A percentile compares a stretch with the other conserved stretches of the same genome.
phyloP scores from a whole-genome alignment of 192 early-diverging fungal genomes.

The Gaertneriomyces sp. region DNA sequence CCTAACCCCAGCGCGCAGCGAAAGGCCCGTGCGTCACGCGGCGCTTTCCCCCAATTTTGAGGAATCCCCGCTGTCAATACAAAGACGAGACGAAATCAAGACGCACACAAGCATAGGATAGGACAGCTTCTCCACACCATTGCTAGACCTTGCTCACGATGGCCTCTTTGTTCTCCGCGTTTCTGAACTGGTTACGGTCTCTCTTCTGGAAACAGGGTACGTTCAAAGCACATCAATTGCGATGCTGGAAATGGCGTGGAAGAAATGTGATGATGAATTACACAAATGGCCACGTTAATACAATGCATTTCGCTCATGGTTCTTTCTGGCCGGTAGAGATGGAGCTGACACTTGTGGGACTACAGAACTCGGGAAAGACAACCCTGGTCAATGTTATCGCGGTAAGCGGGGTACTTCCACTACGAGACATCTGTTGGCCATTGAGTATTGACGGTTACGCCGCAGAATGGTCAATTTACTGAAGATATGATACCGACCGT shows the following conservation, averaged over 20 bases:
- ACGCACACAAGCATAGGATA: too few relatives aligned
- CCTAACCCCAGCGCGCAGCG: too few relatives aligned
- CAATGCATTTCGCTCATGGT: slow-evolving; percentile 41
- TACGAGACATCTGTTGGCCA: too few relatives aligned
- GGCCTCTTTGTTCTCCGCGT: slow-evolving; percentile 19
- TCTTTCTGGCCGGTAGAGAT: slow-evolving; percentile 39
- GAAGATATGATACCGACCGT: slow-evolving; percentile 90
- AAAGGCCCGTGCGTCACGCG: too few relatives aligned
- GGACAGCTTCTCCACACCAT: too few relatives aligned
- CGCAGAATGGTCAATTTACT: slow-evolving; percentile 53
- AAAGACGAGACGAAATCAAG: too few relatives aligned
- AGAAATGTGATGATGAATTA: too few relatives aligned
- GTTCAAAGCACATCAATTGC: slow-evolving; percentile 18
- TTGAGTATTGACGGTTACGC: neutral
- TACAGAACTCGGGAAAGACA: slow-evolving; percentile 61
- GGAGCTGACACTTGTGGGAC: slow-evolving; percentile 58
- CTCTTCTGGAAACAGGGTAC: slow-evolving; percentile 55
- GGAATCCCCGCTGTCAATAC: too few relatives aligned
- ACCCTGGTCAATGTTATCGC: slow-evolving; percentile 60
- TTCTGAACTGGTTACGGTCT: slow-evolving; percentile 34
- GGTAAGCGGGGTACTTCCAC: slow-evolving; percentile 22
- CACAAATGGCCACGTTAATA: neutral
- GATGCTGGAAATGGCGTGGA: neutral
- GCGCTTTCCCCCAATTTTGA: too few relatives aligned
- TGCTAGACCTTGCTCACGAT: slow-evolving; percentile 2